Base-by-base conservation (phyloP, 1,284 basidiomycete species). In the Ceratobasidium sp. region DNA sequence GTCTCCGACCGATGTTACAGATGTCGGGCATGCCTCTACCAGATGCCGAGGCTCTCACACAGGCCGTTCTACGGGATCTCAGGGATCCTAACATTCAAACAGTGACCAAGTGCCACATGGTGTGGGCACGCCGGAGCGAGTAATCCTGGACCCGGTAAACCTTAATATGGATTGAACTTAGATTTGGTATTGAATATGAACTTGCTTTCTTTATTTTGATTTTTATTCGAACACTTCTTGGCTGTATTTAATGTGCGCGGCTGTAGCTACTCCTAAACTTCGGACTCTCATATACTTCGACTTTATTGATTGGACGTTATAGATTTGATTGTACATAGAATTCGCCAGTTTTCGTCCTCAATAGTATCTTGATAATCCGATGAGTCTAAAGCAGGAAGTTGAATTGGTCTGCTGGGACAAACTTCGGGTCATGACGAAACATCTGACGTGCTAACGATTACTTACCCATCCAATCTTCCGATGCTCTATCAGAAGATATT, bases 91-190 rank as follows among this genome's bases (percentile, higher is more conserved):
- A 64, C 37, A 27, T 73, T n/a, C 65, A 72, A 49, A 56, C 72
- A 41, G 27, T 71, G 34, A 48, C 61, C 62, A 74, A 75, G 37
- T 76, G 59, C 37, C 76, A 76, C 54, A 75, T 74, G 59, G 61
- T 74, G 24, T 76, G 61, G 66, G 73, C 74, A 19, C 68, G 68
- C 19, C 68, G 68, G 31, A 61, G 56, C 29, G 54, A 29, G 31
- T 71, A 61, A 61, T 27, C 11, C 8, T 29, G 14, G 22, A 62
- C 34, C n/a, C n/a, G n/a, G 24, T n/a, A 22, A 13, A 54, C 19
- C 41, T 41, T 29, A 31, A 39, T 69, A 56, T 69, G 37, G 66
- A 69, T 37, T 46, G 66, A 69, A 58, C 37, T 34, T 71, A 71
- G 43, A 49, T 46, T 46, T 53, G 39, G 16, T 59, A 61, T 16